phyloP scores from a whole-genome alignment of 2,329 filamentous ascomycete genomes.

The Diaporthe sp. region DNA sequence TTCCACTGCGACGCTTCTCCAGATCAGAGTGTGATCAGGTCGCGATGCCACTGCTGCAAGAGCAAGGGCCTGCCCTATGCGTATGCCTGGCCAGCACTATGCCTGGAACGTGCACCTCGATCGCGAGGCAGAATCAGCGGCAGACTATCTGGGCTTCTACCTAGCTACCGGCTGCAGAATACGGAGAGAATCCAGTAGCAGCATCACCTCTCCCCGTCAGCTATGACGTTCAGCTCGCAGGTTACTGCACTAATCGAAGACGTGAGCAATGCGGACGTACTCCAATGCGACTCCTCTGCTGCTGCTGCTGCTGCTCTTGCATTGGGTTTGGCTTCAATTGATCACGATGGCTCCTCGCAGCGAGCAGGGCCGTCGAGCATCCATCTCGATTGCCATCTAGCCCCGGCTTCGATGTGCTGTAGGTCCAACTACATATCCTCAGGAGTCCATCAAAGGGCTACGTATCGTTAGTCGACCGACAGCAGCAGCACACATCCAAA shows the following conservation, averaged over 20 bases:
- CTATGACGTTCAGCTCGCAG: constrained; percentile 14
- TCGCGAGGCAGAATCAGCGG: constrained; percentile 33
- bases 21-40: constrained; percentile 20
- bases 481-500: background rate
- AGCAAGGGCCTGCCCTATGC: background rate
- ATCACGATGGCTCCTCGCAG: background rate
- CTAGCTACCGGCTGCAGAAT: background rate
- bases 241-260: background rate
- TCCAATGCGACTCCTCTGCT: background rate
- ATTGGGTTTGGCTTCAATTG: background rate
- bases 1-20: constrained; percentile 10
- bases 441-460: background rate
- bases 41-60: background rate
- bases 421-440: background rate
- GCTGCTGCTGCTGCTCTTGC: background rate
- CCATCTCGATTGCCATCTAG: background rate
- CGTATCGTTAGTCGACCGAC: background rate
- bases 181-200: background rate
- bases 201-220: background rate
- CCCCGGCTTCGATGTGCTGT: background rate
- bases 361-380: background rate
- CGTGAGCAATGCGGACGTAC: background rate
- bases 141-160: constrained; percentile 25
- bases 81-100: constrained; percentile 10
- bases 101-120: background rate